Conservation (phyloP, 2,329 filamentous ascomycete genomes). For the Penicillium sp. region DNA sequence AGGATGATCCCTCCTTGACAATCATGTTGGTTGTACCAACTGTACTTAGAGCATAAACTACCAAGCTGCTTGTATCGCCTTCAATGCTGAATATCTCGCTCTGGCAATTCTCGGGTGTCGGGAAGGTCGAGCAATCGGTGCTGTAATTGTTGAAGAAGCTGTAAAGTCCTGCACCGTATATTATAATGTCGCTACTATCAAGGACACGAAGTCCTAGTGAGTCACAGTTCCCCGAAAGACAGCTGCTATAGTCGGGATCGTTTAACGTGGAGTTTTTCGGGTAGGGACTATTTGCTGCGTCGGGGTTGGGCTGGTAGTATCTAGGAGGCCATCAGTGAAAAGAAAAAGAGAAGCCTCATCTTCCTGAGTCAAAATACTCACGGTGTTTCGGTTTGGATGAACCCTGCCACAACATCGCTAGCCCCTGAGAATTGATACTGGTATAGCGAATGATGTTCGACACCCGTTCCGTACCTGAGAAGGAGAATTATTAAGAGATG, state of each 20-base stretch:
- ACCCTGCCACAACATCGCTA: conserved; percentile 36
- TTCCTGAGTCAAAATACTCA: conserved; percentile 17
- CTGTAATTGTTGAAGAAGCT: conserved; percentile 60
- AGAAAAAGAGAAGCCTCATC: not conserved
- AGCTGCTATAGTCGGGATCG: conserved; percentile 41
- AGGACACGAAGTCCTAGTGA: conserved; percentile 56
- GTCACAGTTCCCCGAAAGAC: conserved; percentile 39
- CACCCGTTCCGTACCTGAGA: conserved; percentile 45
- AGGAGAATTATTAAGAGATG: conserved; percentile 10
- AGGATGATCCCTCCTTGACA: conserved; percentile 46
- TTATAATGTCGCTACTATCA: conserved; percentile 46
- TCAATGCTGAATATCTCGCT: conserved; percentile 54
- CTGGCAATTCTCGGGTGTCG: conserved; percentile 51
- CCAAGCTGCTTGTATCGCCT: conserved; percentile 34
- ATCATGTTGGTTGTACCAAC: conserved; percentile 53
- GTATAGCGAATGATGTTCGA: conserved; percentile 54
- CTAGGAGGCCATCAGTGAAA: conserved; percentile 12
- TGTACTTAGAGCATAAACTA: conserved; percentile 55
- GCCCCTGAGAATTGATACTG: conserved; percentile 52
- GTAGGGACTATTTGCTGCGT: conserved; percentile 38
- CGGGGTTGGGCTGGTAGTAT: conserved; percentile 45
- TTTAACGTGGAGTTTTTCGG: conserved; percentile 33
- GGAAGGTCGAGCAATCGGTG: conserved; percentile 46
- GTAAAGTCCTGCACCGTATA: conserved; percentile 60
- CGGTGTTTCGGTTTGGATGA: conserved; percentile 46